A percentile compares a stretch with the other conserved stretches of the same genome.
These are phyloP conservation scores for Podospora pseudocomata DNA, from an alignment of 495 filamentous ascomycete genomes.

Conservation along the genomic window DNA sequence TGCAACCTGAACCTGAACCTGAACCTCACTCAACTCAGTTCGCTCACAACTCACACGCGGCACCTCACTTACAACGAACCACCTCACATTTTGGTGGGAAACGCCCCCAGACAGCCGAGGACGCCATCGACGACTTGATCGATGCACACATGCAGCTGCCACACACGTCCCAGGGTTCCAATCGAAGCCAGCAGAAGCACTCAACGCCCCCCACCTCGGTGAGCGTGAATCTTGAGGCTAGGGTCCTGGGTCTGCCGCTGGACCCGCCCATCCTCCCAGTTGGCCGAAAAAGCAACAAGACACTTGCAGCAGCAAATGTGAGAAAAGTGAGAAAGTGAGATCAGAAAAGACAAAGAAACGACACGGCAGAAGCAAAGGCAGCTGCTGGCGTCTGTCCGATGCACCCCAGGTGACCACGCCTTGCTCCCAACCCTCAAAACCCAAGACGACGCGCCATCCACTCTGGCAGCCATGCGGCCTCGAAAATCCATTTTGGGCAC, in stretches of 20 bases:
- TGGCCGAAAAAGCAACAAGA: slow-evolving; percentile 1
- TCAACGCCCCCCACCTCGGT: background rate
- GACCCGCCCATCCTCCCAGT: slow-evolving; percentile 9
- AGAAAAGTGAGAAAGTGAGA: background rate
- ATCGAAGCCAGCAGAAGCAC: background rate
- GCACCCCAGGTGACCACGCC: background rate
- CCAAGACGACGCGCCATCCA: background rate
- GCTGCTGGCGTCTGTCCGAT: slow-evolving; percentile 5
- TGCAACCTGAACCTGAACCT: background rate
- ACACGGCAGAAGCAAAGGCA: slow-evolving; percentile 1
- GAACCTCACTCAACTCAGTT: background rate
- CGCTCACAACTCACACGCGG: background rate
- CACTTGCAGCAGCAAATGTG: background rate
- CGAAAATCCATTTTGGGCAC: slow-evolving; percentile 3
- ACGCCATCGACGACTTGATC: background rate
- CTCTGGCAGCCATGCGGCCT: slow-evolving; percentile 11
- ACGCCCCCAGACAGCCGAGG: background rate
- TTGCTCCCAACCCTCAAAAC: slow-evolving; percentile 2
- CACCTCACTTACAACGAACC: background rate
- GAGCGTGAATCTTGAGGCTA: slow-evolving; percentile 9
- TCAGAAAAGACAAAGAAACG: background rate
- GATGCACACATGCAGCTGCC: background rate
- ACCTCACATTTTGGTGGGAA: background rate
- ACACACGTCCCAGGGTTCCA: background rate
- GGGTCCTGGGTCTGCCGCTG: slow-evolving; percentile 3